Base-by-base conservation (phyloP, 148 eudicot species). In the Heliamphora exappendiculata region DNA sequence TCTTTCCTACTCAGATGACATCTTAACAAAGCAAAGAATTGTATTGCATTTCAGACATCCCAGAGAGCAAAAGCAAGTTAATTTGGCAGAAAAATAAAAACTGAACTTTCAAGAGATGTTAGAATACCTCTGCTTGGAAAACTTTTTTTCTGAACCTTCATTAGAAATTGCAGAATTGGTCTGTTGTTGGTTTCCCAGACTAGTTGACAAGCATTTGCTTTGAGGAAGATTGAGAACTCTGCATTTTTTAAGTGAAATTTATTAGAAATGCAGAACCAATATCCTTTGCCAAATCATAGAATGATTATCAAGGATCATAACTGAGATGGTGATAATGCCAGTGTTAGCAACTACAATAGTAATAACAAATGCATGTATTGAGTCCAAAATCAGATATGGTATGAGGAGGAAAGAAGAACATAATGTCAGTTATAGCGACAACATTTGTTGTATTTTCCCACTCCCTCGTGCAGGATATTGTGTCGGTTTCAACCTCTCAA, bases 161-260 rank as follows among this genome's bases (percentile, higher is more conserved):
- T 64, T 45, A 37, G 77, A 87, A 79, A 76, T 81, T 72, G 79
- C 36, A 76, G 84, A 75, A 55, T 63, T 80, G 74, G 78, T 69
- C 64, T 79, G 92, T 71, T 72, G 85, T 65, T 75, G 80, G 82
- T 65, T 81, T 78, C 76, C 90, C 49, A 65, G 57, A 58, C 75
- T 59, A 67, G 79, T 75, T 41, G 83, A 75, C 60, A 89, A 69
- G 75, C 76, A 83, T 59, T 89, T 89, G 80, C 81, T 74, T 86
- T 92, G 87, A 68, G 98, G 97, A 81, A 92, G 96, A 79, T 90
- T 88, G 72, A 84, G 91, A 75, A 87, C 86, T 79, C 98, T 94
- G 60, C 85, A 78, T 67, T 37, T 67, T 37, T n/a, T 16, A 60
- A 62, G 31, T 37, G 9, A 16, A 73, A 45, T 45, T 45, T 44